A percentile compares a stretch with the other conserved stretches of the same genome.
These are phyloP conservation scores for Penicillium mononematosum DNA, from an alignment of 495 filamentous ascomycete species.

Conservation along the genomic window DNA sequence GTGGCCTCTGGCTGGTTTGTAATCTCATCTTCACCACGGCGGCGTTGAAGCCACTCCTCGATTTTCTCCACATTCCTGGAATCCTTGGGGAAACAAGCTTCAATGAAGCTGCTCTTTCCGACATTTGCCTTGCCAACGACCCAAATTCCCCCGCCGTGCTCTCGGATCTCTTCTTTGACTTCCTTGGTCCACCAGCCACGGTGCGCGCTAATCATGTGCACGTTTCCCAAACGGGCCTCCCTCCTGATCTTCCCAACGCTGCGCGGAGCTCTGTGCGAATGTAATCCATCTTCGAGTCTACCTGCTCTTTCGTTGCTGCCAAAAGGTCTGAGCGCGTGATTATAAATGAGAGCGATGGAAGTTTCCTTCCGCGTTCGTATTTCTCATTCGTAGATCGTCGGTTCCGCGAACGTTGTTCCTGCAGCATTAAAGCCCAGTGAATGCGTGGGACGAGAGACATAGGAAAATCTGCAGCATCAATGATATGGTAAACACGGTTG, in stretches of 20 bases:
- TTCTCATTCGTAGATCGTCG: slow-evolving; percentile 63
- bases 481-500: slow-evolving; percentile 94
- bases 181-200: slow-evolving; percentile 84
- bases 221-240: slow-evolving; percentile 73
- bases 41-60: slow-evolving; percentile 34
- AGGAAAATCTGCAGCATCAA: slow-evolving; percentile 97
- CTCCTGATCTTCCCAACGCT: slow-evolving; percentile 58
- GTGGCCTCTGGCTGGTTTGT: slow-evolving; percentile 15
- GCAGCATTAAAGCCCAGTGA: slow-evolving; percentile 55
- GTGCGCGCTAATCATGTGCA: slow-evolving; percentile 80
- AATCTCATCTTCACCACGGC: slow-evolving; percentile 23
- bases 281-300: slow-evolving; percentile 80
- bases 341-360: slow-evolving; percentile 72
- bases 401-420: slow-evolving; percentile 71
- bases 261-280: slow-evolving; percentile 69
- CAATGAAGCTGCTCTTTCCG: slow-evolving; percentile 89
- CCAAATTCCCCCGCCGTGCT: slow-evolving; percentile 85
- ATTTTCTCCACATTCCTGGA: slow-evolving; percentile 49
- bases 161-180: slow-evolving; percentile 78
- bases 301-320: slow-evolving; percentile 73
- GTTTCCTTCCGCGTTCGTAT: slow-evolving; percentile 61
- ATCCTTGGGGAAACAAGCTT: slow-evolving; percentile 81
- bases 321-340: slow-evolving; percentile 88
- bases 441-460: slow-evolving; percentile 78
- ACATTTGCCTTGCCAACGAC: slow-evolving; percentile 98